Conservation (phyloP, 495 filamentous ascomycete genomes). For the Penicillium daleae region DNA sequence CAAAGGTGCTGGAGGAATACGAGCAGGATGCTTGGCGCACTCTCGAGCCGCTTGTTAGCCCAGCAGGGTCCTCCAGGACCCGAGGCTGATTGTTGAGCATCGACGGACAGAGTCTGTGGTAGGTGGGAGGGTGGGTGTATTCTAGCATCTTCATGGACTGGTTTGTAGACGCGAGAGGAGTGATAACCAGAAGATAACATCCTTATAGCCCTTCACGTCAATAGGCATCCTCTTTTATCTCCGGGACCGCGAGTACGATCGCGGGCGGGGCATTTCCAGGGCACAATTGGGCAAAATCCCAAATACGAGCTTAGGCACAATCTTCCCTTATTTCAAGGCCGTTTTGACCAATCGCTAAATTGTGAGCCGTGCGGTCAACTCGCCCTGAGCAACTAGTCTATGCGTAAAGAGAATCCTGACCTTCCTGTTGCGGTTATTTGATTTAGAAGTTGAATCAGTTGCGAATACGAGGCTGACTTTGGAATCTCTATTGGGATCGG, state of each 20-base stretch:
- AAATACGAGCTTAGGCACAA: constrained; percentile 7
- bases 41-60: constrained; percentile 20
- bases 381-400: background rate
- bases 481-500: background rate
- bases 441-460: background rate
- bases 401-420: background rate
- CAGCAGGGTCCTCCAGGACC: background rate
- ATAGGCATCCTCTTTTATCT: background rate
- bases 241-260: no score
- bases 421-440: background rate
- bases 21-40: constrained; percentile 23
- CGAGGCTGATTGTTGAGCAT: background rate
- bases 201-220: background rate
- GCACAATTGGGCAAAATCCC: background rate
- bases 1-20: constrained; percentile 21
- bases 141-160: no score
- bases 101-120: constrained; percentile 1
- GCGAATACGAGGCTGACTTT: background rate
- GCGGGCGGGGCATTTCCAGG: background rate
- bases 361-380: background rate
- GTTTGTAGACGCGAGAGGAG: no score
- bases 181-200: no score
- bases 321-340: background rate
- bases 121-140: no score
- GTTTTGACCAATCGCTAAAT: background rate